Base-by-base conservation (phyloP, 345 rosid species). In the Erodium maritimum region DNA sequence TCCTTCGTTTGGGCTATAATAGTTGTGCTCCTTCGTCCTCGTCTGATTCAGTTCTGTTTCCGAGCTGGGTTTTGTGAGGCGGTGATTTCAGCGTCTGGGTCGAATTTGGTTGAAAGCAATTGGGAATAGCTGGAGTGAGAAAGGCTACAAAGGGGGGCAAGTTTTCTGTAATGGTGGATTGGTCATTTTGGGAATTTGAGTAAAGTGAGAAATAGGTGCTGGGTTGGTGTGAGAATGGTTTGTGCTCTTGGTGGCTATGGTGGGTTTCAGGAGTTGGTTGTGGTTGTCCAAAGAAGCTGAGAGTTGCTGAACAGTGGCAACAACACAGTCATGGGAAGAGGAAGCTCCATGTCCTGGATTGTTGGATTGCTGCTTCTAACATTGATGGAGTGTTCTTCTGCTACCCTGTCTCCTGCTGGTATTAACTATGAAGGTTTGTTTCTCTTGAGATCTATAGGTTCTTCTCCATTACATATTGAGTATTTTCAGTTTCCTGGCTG, bases 391-490 rank as follows among this genome's bases (percentile, higher is more conserved):
- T 46, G 72, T 75, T 82, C 95, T 58, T 63, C 71, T 63, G 99
- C 99, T 55, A 85, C 95, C 55, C 99, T 94, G 69, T 94, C 99
- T 67, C 96, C 97, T 25, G 56, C 83, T 66, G 99, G 99, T 59
- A 80, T 94, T 2, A 94, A 94, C 88, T 94, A 83, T 74, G 99
- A 94, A 85, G 99, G 97, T 94, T 17, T 61, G 87, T 71, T 61
- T 66, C 48, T 61, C 37, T 18, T 42, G 22, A 16, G 56, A 19
- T 57, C 21, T 16, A 4, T 20, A 52, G 57, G 5, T 23, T 50
- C 22, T 19, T 37, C 19, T 11, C 10, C 23, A 14, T 20, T 12
- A 14, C 12, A 7, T 42, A 10, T 42, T 42, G 48, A 42, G n/a
- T n/a, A n/a, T n/a, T n/a, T n/a, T n/a, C n/a, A n/a, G n/a, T n/a